These are phyloP conservation scores for Chaetomidium leptoderma DNA, from an alignment of 495 filamentous ascomycete species.

Conservation along the genomic window DNA sequence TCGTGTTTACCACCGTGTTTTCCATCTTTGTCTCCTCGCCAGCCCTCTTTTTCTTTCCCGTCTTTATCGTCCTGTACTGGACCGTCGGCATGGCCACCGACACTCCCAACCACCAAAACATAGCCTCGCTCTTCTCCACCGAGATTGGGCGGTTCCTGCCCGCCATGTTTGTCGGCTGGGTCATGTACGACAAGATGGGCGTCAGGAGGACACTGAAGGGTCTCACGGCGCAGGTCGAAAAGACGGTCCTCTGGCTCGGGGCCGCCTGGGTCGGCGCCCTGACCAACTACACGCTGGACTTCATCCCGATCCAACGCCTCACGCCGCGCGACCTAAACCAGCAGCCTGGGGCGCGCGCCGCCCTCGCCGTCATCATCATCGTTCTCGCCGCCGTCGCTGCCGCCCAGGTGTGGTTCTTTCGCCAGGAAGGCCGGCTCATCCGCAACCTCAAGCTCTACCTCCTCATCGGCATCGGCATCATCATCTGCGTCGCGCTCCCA, in stretches of 20 bases:
- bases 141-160: slow-evolving; percentile 70
- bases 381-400: slow-evolving; percentile 55
- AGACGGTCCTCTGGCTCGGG: slow-evolving; percentile 72
- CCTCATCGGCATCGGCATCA: slow-evolving; percentile 52
- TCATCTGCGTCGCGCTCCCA: slow-evolving; percentile 65
- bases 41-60: slow-evolving; percentile 63
- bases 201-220: slow-evolving; percentile 46
- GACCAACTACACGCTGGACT: slow-evolving; percentile 78
- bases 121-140: slow-evolving; percentile 55
- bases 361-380: slow-evolving; percentile 63
- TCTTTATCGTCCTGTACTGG: slow-evolving; percentile 66
- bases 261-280: slow-evolving; percentile 72
- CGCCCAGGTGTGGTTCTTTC: slow-evolving; percentile 67
- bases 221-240: slow-evolving; percentile 63
- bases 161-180: slow-evolving; percentile 68
- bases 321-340: slow-evolving; percentile 69
- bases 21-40: slow-evolving; percentile 70
- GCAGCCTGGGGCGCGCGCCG: slow-evolving; percentile 72
- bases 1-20: slow-evolving; percentile 58
- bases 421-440: slow-evolving; percentile 62
- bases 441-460: slow-evolving; percentile 68
- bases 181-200: slow-evolving; percentile 64
- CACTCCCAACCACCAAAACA: slow-evolving; percentile 55
- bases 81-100: slow-evolving; percentile 79
- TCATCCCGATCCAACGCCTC: slow-evolving; percentile 74